Conservation (phyloP, 495 filamentous ascomycete genomes). For the Talaromyces liani region DNA sequence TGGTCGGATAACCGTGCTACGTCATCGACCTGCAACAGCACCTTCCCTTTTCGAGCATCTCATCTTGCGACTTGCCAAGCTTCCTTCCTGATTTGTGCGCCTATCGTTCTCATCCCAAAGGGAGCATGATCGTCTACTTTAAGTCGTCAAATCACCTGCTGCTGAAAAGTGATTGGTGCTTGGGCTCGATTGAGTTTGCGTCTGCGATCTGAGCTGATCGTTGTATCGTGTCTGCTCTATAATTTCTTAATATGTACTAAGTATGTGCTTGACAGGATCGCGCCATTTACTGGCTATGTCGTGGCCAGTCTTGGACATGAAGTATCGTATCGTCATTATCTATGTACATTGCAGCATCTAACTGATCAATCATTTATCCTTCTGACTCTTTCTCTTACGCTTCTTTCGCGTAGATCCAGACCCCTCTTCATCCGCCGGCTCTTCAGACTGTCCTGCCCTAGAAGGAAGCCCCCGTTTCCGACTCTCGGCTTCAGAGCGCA, state of each 20-base stretch:
- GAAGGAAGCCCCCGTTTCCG: background rate
- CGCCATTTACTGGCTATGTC: background rate
- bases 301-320: too few species aligned
- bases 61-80: too few species aligned
- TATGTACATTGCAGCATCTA: background rate
- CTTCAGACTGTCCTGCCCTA: background rate
- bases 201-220: background rate
- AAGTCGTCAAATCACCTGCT: background rate
- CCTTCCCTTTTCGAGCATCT: background rate
- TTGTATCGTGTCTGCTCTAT: background rate
- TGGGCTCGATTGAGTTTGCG: background rate
- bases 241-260: background rate
- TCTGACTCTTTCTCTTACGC: background rate
- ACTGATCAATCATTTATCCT: background rate
- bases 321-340: background rate
- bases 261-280: background rate
- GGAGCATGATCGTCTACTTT: background rate
- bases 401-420: background rate
- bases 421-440: background rate
- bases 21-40: background rate
- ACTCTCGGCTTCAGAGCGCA: conserved; percentile 48
- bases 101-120: background rate
- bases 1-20: background rate
- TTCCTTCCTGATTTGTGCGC: too few species aligned
- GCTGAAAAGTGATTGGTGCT: background rate